Conservation (phyloP, 2,329 filamentous ascomycete species). For the Claviceps digitariae region DNA sequence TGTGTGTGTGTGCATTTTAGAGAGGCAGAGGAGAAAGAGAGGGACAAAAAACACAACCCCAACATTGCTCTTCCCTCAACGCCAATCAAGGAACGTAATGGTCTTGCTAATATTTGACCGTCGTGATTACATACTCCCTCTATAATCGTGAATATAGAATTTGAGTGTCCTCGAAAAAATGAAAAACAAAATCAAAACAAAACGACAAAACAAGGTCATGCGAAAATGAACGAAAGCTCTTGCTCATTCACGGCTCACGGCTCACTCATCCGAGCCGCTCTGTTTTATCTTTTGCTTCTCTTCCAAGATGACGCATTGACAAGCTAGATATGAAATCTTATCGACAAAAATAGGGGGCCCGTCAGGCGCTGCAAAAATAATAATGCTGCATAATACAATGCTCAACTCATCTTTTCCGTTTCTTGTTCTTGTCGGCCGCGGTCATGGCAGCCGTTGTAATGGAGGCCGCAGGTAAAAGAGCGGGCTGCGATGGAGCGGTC, state of each 20-base stretch:
- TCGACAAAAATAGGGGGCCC: background rate
- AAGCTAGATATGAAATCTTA: background rate
- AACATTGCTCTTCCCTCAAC: conserved; percentile 17
- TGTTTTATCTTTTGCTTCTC: background rate
- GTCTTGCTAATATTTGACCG: conserved; percentile 16
- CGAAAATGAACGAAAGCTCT: background rate
- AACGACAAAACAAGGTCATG: background rate
- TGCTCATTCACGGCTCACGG: background rate
- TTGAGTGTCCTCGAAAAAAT: background rate
- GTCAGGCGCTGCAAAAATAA: background rate
- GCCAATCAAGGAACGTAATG: conserved; percentile 26
- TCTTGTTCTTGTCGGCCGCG: conserved; percentile 42
- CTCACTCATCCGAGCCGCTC: background rate
- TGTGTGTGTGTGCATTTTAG: background rate
- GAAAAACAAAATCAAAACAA: background rate
- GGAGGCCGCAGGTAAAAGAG: conserved; percentile 30
- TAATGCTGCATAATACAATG: background rate
- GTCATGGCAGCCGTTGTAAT: conserved; percentile 24
- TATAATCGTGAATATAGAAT: conserved; percentile 2
- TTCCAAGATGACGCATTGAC: background rate
- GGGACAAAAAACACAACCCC: conserved; percentile 11
- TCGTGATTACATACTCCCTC: conserved; percentile 25
- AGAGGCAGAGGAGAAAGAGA: background rate
- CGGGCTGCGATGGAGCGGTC: conserved; percentile 21
- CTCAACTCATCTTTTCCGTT: conserved; percentile 40